Percentiles rank a stretch among this genome's conserved stretches.
Conservation (phyloP, 192 early-diverging fungal genomes). For the Podila verticillata region DNA sequence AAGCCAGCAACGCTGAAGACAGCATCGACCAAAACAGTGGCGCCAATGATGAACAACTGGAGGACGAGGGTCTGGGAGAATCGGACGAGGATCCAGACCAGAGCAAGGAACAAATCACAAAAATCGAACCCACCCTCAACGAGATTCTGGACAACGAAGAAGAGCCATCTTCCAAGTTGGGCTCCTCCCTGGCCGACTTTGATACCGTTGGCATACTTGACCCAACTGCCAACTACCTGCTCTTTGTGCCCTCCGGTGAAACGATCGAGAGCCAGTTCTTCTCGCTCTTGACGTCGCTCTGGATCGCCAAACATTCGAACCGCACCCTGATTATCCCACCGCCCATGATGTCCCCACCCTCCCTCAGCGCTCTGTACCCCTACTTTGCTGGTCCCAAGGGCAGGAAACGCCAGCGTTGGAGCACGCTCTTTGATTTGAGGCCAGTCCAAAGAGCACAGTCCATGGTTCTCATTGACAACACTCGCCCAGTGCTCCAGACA, state of each 20-base stretch:
- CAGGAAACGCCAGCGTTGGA: constrained; percentile 41
- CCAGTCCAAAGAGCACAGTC: constrained; percentile 3
- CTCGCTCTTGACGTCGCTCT: constrained; percentile 29
- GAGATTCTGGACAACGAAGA: too few species aligned
- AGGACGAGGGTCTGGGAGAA: neutral
- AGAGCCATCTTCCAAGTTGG: neutral
- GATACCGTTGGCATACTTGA: constrained; percentile 19
- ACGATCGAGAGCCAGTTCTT: constrained; percentile 47
- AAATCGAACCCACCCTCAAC: too few species aligned
- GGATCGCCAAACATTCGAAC: constrained; percentile 48
- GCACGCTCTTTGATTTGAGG: constrained; percentile 31
- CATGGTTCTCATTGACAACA: constrained; percentile 15
- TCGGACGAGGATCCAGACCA: neutral
- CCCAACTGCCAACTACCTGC: constrained; percentile 16
- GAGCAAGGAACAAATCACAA: neutral
- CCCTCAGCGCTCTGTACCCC: constrained; percentile 18
- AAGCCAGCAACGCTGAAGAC: neutral
- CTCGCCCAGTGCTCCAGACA: constrained; percentile 24
- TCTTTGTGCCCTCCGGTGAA: constrained; percentile 42
- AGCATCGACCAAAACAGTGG: neutral
- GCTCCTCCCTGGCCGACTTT: constrained; percentile 14
- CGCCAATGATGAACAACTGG: constrained; percentile 4
- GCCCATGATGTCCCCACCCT: constrained; percentile 43
- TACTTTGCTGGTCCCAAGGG: constrained; percentile 25
- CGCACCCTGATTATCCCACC: constrained; percentile 38